phyloP scores from a whole-genome alignment of 306 rosid species.

The Quercus suber region DNA sequence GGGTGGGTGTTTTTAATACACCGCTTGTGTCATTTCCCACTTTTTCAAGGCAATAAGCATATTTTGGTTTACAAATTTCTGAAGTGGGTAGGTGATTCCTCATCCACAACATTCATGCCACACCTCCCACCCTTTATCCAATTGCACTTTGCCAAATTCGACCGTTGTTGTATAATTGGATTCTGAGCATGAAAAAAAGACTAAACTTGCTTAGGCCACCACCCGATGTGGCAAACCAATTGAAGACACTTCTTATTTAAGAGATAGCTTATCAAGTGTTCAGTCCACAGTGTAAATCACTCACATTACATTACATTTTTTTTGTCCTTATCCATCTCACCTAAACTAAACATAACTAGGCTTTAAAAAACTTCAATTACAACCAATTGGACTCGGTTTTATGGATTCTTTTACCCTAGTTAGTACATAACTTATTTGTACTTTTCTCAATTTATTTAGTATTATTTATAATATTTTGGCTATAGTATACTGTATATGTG shows the following conservation, averaged over 20 bases:
- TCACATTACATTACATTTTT: too few relatives aligned
- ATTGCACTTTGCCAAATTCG: constrained; percentile 9
- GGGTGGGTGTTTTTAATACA: constrained; percentile 33
- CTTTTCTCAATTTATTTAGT: too few relatives aligned
- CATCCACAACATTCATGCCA: constrained; percentile 43
- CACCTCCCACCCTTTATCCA: constrained; percentile 22
- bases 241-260: background rate
- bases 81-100: constrained; percentile 45
- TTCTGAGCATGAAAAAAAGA: background rate
- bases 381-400: background rate
- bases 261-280: background rate
- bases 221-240: background rate
- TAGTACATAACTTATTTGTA: too few relatives aligned
- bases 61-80: background rate
- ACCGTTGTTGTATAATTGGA: background rate
- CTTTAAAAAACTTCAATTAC: background rate
- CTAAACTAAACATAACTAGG: too few relatives aligned
- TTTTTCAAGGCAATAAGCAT: constrained; percentile 33
- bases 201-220: background rate
- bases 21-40: constrained; percentile 63
- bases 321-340: too few relatives aligned
- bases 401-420: too few relatives aligned
- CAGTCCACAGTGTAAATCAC: background rate
- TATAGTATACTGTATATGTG: too few relatives aligned
- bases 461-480: too few relatives aligned